Percentiles rank a stretch among this genome's conserved stretches.
phyloP scores from a whole-genome alignment of 768 basidiomycete genomes.

The Boletus tylopilopsis region DNA sequence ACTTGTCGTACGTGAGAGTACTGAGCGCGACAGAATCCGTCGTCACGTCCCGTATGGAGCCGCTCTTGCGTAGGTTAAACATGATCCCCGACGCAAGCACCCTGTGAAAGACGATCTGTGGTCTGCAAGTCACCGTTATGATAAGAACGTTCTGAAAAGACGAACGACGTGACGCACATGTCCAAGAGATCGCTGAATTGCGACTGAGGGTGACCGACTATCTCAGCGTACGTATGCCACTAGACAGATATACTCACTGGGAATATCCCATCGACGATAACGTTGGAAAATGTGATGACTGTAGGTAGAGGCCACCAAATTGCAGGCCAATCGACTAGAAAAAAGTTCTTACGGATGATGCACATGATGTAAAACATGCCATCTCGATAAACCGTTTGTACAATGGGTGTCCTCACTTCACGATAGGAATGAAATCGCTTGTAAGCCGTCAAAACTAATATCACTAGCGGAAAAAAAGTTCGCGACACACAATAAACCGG shows the following conservation, averaged over 20 bases:
- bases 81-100: conserved; percentile 6
- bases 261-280: conserved; percentile 4
- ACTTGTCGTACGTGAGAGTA: not conserved
- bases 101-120: conserved; percentile 1
- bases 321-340: not conserved
- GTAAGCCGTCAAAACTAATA: conserved; percentile 3
- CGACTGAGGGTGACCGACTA: not conserved
- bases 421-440: too few species aligned
- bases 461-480: conserved; percentile 5
- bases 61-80: conserved; percentile 12
- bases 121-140: not conserved
- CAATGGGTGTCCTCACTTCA: too few species aligned
- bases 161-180: not conserved
- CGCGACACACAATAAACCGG: not conserved
- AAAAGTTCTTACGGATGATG: conserved; percentile 10
- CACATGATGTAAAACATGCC: conserved; percentile 17
- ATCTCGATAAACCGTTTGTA: conserved; percentile 8
- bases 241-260: conserved; percentile 4
- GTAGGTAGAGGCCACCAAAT: not conserved
- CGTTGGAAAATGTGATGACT: conserved; percentile 18
- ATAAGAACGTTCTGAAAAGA: not conserved
- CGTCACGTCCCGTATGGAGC: not conserved
- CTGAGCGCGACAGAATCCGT: not conserved
- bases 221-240: not conserved
- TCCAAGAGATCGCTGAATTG: conserved; percentile 5